Evolutionary conservation across 2,329 filamentous ascomycete genomes (phyloP), one percentile per base, ranked within the genome.

Genomic region (Fusarium robinianum): DNA sequence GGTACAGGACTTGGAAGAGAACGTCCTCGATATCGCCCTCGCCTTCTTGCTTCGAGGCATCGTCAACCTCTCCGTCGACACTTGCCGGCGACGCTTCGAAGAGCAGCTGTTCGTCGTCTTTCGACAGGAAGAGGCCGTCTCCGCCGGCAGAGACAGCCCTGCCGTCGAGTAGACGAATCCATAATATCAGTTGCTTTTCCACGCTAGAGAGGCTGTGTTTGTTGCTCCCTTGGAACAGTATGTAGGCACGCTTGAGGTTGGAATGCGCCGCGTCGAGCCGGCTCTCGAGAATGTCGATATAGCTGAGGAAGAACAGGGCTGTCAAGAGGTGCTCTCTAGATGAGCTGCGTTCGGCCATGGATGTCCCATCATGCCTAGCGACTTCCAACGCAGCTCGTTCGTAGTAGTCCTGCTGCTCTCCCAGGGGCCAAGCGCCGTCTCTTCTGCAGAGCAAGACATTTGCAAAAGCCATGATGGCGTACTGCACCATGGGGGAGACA

Each of bases 131-230:
- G 2, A 79, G 62, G 0, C 78, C 78, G 41, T 80, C 77, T 2
- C 78, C 77, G 3, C 78, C 78, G 2, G 77, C 78, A 3, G 76
- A 77, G 9, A 80, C 77, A 4, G 78, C 77, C 8, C 77, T 69
- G 2, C 74, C 77, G 51, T 81, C 78, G 3, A 81, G 67, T 3
- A 81, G 65, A 4, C 77, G 73, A 23, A 81, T 70, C 78, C 77
- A 81, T 3, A 74, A 73, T 22, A 81, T 66, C 0, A 80, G 55
- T 7, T 75, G 71, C 47, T 72, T 70, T 52, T 80, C 76, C 3
- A 70, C 53, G 1, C 65, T 50, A 3, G 65, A 62, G 26, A 75
- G 66, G 9, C 63, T 61, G 4, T 51, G 46, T 43, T 71, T 70
- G 12, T 69, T 64, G 15, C 67, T 68, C n/a, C 60, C 63, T 41